phyloP scores from a whole-genome alignment of 495 filamentous ascomycete genomes.

The Pseudomonodictys pantanalensis region DNA sequence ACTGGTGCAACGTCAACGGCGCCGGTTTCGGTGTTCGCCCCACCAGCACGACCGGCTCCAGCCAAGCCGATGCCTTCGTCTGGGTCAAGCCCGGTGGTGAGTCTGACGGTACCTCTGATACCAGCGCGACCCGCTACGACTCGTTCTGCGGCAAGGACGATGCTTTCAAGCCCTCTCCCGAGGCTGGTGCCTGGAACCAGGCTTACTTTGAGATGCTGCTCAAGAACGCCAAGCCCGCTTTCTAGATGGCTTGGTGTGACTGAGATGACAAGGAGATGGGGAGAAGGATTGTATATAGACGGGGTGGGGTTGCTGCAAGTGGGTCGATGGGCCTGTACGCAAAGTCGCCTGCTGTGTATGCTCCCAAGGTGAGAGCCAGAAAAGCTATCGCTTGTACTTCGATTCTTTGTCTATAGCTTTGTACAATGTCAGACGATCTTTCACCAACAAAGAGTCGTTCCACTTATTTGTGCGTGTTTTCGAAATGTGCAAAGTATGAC shows the following conservation, averaged over 20 bases:
- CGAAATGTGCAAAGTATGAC: too few species aligned
- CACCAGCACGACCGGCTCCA: constrained; percentile 58
- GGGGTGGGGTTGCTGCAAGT: not conserved
- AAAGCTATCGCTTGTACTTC: not conserved
- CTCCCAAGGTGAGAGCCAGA: not conserved
- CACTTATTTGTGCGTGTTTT: not conserved
- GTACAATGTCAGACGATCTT: not conserved
- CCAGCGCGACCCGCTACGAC: constrained; percentile 63
- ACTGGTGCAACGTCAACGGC: constrained; percentile 81
- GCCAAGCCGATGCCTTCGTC: constrained; percentile 71
- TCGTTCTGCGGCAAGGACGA: constrained; percentile 64
- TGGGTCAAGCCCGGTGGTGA: constrained; percentile 86
- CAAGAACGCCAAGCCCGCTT: constrained; percentile 61
- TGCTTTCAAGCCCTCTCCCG: constrained; percentile 63
- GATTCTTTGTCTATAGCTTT: not conserved
- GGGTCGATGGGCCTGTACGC: not conserved
- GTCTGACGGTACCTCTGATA: constrained; percentile 71
- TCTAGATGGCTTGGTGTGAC: constrained; percentile 14
- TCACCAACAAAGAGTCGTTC: not conserved
- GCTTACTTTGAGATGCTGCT: constrained; percentile 70
- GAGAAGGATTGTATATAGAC: not conserved
- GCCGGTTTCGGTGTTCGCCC: constrained; percentile 73
- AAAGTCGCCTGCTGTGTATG: not conserved
- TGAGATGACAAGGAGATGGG: too few species aligned
- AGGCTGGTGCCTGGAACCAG: constrained; percentile 79